Base-by-base conservation (phyloP, 192 early-diverging fungal species). In the Coemansia sp. region DNA sequence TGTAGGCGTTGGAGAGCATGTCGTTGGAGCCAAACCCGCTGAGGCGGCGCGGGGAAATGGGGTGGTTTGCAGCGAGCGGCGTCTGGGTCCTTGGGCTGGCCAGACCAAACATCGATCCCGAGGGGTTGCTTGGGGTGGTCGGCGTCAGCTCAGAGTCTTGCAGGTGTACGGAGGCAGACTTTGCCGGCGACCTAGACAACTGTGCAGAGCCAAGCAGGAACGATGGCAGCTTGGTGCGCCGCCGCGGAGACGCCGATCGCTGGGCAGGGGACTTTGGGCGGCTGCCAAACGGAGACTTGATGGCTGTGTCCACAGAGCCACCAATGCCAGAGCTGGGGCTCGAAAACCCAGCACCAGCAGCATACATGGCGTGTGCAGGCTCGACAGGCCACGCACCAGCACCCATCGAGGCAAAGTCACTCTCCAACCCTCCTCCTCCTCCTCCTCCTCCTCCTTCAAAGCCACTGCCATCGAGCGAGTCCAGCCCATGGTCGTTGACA, bases 1-100 rank as follows among this genome's bases (percentile, higher is more conserved):
- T 64, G 48, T 80, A 73, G 5, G 76, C 67, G 27, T 62, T 60
- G 4, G 76, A 80, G 10, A 80, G 70, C 76, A 80, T 80, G 40
- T 80, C 76, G 36, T 80, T 80, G 24, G 76, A 80, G 10, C 76
- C 76, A 65, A 80, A 80, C 1, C 76, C 67, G 57, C 76, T 80
- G 21, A 80, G 59, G 6, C 76, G 66, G n/a, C 67, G 76, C 35
- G 70, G 76, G 11, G 76, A 73, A 4, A 61, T 58, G 0, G 76
- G 66, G 46, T 50, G 66, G 46, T 50, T 50, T 32, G 70, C 36
- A 8, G 76, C 56, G 22, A 64, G 17, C 8, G 70, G 76, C 24
- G 48, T 10, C 38, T 59, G 59, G 1, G 50, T 42, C 14, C 65
- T 29, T 26, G 55, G n/a, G 38, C 39, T 35, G 3, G 27, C 55